Conservation (phyloP, 1,284 basidiomycete species). For the Naganishia liquefaciens region DNA sequence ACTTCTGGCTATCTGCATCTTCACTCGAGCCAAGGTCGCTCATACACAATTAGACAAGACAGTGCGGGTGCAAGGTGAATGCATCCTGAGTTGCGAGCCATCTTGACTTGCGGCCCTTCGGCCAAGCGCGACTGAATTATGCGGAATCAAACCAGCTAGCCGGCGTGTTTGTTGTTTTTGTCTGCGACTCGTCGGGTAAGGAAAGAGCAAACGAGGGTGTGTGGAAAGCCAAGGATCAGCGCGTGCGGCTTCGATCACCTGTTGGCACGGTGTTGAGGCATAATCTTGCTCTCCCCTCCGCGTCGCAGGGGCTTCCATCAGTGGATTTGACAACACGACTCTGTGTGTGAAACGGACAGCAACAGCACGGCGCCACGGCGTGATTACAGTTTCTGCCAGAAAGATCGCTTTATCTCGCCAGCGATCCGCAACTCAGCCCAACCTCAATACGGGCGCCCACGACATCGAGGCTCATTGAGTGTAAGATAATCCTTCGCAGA, state of each 20-base stretch:
- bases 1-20: no score
- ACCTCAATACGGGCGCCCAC: no score
- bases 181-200: slow-evolving; percentile 26
- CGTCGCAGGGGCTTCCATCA: slow-evolving; percentile 2
- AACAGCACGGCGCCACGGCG: neutral
- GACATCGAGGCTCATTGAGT: no score
- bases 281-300: neutral
- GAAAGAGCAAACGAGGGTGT: neutral
- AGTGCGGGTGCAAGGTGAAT: no score
- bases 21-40: no score
- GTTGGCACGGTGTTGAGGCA: neutral
- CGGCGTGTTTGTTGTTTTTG: slow-evolving; percentile 15
- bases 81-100: no score
- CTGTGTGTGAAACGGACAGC: no score
- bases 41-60: no score
- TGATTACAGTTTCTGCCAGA: neutral
- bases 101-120: neutral
- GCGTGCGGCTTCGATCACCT: slow-evolving; percentile 3
- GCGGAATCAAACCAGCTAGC: slow-evolving; percentile 10
- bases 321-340: no score
- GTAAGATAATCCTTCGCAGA: no score
- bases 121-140: neutral
- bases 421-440: no score
- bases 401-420: no score
- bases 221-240: neutral